Evolutionary conservation across 2,329 filamentous ascomycete genomes (phyloP).

Genomic region (Metarhizium humberi): DNA sequence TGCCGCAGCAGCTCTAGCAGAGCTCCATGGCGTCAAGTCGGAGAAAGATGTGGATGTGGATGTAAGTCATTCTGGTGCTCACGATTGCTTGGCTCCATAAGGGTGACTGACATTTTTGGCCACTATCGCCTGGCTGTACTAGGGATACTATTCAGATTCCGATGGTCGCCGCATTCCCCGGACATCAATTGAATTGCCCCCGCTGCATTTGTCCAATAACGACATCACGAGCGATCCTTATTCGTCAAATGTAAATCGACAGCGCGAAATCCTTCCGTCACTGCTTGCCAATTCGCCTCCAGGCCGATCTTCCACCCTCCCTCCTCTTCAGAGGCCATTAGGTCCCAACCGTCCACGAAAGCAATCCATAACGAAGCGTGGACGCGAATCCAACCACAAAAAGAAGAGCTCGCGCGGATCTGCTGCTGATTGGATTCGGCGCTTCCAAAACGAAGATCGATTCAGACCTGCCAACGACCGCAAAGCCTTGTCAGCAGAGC

Average conservation of each 20-base stretch:
- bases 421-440: constrained; percentile 56
- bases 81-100: not conserved
- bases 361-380: constrained; percentile 74
- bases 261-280: constrained; percentile 71
- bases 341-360: constrained; percentile 70
- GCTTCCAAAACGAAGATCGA: constrained; percentile 52
- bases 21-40: constrained; percentile 68
- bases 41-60: constrained; percentile 73
- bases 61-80: constrained; percentile 39
- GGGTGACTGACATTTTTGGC: constrained; percentile 5
- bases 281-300: constrained; percentile 75
- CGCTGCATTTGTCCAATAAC: constrained; percentile 47
- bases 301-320: constrained; percentile 78
- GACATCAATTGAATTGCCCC: constrained; percentile 64
- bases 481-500: constrained; percentile 82
- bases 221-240: constrained; percentile 68
- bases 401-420: constrained; percentile 64
- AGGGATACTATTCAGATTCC: constrained; percentile 63
- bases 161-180: constrained; percentile 56
- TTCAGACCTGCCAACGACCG: constrained; percentile 60
- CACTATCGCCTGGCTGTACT: not conserved
- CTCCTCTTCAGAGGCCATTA: constrained; percentile 67
- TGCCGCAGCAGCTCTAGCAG: constrained; percentile 78
- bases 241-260: constrained; percentile 40
- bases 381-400: constrained; percentile 68